Evolutionary conservation across 2,329 filamentous ascomycete genomes (phyloP).

Genomic region (Xylariales sp.): DNA sequence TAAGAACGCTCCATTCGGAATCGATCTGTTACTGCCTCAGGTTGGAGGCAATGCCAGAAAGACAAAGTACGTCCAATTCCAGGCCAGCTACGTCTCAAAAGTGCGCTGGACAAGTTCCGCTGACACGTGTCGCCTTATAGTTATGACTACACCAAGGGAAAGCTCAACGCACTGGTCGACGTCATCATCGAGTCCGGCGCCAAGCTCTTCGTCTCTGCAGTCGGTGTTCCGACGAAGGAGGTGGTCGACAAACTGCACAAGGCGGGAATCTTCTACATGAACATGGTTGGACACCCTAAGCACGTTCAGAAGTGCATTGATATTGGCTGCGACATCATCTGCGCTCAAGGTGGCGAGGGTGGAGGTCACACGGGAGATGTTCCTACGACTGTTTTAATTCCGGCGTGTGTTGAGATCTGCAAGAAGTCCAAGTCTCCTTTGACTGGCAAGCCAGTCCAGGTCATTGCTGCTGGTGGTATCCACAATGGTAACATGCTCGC

Average conservation of each 20-base stretch:
- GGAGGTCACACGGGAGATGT: conserved; percentile 95
- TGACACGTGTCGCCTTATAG: conserved; percentile 41
- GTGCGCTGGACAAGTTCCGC: no score
- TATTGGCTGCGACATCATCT: conserved; percentile 91
- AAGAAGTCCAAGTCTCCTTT: conserved; percentile 79
- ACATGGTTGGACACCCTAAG: conserved; percentile 99
- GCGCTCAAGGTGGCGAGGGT: conserved; percentile 95
- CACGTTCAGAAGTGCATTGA: conserved; percentile 96
- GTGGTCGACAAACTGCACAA: conserved; percentile 89
- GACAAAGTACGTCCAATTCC: conserved; percentile 63
- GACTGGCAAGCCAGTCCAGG: conserved; percentile 82
- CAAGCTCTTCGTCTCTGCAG: conserved; percentile 92
- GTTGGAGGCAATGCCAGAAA: conserved; percentile 91
- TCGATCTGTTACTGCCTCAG: conserved; percentile 89
- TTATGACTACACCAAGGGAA: conserved; percentile 99
- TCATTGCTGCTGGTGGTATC: conserved; percentile 90
- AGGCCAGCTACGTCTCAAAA: background rate
- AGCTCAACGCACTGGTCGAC: conserved; percentile 83
- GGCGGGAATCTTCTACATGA: conserved; percentile 91
- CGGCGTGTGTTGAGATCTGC: conserved; percentile 78
- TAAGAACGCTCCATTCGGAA: conserved; percentile 93
- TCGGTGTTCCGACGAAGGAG: conserved; percentile 84
- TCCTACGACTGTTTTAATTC: conserved; percentile 87
- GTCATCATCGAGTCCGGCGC: conserved; percentile 91
- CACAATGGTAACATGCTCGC: conserved; percentile 90